phyloP scores from a whole-genome alignment of 352 stramenopile genomes.

The Phytophthora megakarya region DNA sequence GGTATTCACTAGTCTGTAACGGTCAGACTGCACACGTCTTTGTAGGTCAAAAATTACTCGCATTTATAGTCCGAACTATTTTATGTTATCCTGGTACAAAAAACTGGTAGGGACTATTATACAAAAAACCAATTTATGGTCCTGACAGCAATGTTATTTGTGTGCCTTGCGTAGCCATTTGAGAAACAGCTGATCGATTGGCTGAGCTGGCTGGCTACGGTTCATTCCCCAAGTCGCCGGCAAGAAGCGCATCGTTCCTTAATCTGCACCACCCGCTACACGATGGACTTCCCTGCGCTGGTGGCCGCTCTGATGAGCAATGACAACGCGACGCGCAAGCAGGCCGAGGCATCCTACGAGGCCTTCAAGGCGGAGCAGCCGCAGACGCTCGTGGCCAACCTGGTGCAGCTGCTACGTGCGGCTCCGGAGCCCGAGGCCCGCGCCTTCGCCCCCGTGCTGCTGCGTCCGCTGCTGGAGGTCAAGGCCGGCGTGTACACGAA shows the following conservation, averaged over 20 bases:
- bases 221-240: conserved; percentile 30
- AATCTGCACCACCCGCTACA: background rate
- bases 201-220: conserved; percentile 21
- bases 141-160: too few relatives aligned
- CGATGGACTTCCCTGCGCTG: conserved; percentile 78
- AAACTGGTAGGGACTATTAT: too few relatives aligned
- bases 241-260: background rate
- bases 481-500: conserved; percentile 71
- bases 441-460: conserved; percentile 78
- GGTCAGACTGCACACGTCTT: conserved; percentile 8
- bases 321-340: conserved; percentile 74
- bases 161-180: conserved; percentile 37
- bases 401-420: conserved; percentile 67
- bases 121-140: too few relatives aligned
- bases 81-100: too few relatives aligned
- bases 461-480: conserved; percentile 75
- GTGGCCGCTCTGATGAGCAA: conserved; percentile 78
- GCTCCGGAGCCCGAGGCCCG: conserved; percentile 64
- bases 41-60: too few relatives aligned
- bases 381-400: conserved; percentile 63
- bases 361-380: conserved; percentile 69
- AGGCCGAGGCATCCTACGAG: conserved; percentile 79
- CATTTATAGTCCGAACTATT: too few relatives aligned
- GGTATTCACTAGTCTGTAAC: conserved; percentile 14
- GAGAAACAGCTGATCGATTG: conserved; percentile 36